These are phyloP conservation scores for Phytophthora pluvialis DNA, from an alignment of 352 stramenopile species.

Conservation along the genomic window DNA sequence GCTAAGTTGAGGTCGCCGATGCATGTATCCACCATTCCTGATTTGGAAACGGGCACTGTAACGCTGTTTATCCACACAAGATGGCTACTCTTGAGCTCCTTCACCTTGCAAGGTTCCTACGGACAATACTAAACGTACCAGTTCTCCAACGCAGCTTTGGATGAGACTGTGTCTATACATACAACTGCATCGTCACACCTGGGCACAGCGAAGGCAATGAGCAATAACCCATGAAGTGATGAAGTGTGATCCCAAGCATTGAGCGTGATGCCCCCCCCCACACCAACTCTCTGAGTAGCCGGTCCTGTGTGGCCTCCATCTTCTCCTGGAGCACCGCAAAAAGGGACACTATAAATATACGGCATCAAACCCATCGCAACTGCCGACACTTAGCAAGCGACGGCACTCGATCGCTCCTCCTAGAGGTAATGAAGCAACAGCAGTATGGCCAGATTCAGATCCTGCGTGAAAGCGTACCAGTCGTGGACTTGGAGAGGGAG, in stretches of 20 bases:
- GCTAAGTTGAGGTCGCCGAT: neutral
- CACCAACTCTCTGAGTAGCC: too few relatives aligned
- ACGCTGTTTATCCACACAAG: constrained; percentile 3
- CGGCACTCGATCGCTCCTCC: neutral
- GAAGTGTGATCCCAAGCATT: neutral
- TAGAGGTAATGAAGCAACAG: constrained; percentile 25
- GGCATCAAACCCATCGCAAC: constrained; percentile 16
- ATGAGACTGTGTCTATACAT: too few relatives aligned
- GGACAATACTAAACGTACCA: too few relatives aligned
- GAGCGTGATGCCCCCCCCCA: too few relatives aligned
- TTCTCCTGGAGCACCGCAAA: neutral
- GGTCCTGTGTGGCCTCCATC: neutral
- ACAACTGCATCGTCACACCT: too few relatives aligned
- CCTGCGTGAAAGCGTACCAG: constrained; percentile 58
- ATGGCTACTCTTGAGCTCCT: constrained; percentile 14
- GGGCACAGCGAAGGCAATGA: too few relatives aligned
- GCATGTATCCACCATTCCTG: neutral
- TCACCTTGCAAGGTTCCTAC: neutral
- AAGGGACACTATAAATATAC: constrained; percentile 27
- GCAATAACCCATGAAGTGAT: too few relatives aligned
- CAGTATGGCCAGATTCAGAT: constrained; percentile 45
- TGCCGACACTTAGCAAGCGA: constrained; percentile 13
- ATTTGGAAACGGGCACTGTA: constrained; percentile 4
- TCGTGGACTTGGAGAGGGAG: constrained; percentile 55
- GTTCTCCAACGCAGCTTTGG: too few relatives aligned